Evolutionary conservation across 176 grass and related monocot genomes (phyloP), one percentile per base, ranked within the genome.

Genomic region (Otatea glauca): DNA sequence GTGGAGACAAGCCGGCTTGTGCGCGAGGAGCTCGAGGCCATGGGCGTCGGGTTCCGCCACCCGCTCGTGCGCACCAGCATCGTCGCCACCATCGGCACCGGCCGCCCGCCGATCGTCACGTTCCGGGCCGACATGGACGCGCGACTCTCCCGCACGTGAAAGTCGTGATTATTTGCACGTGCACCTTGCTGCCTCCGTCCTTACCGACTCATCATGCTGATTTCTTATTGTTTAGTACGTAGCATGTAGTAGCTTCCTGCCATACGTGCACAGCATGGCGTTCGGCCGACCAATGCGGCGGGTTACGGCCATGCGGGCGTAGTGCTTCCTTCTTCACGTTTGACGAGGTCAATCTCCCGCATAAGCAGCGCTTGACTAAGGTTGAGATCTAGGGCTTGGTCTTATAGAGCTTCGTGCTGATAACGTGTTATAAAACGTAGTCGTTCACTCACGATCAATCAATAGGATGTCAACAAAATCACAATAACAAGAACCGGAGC

Each of bases 121-220:
- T 81, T 96, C 41, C 81, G 93, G 6, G 96, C 96, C 34, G 96
- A 99, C 83, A 96, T 99, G 96, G 96, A 99, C 85, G 93, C 96
- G 39, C 88, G 96, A 21, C 93, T 91, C 55, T 99, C 84, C 93
- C 16, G 69, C 13, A n/a, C 82, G 15, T 32, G 23, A 7, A 42
- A 42, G 41, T 42, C 17, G 50, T 38, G 55, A 3, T 18, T 41
- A 14, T 21, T 62, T 17, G 63, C 43, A 71, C 66, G 55, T 79
- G 75, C 81, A 58, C 70, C 70, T 11, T 75, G 7, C 27, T 2
- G 58, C 81, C 34, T 82, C 20, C 6, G 65, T 9, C 35, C 66
- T 43, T 0, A 34, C 6, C 41, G 10, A 13, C 13, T 70, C 24
- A 18, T 34, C 41, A 20, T 21, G 32, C 24, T 32, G 39, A 63